Base-by-base conservation (phyloP, 768 basidiomycete genomes). In the Russula dissimulans region DNA sequence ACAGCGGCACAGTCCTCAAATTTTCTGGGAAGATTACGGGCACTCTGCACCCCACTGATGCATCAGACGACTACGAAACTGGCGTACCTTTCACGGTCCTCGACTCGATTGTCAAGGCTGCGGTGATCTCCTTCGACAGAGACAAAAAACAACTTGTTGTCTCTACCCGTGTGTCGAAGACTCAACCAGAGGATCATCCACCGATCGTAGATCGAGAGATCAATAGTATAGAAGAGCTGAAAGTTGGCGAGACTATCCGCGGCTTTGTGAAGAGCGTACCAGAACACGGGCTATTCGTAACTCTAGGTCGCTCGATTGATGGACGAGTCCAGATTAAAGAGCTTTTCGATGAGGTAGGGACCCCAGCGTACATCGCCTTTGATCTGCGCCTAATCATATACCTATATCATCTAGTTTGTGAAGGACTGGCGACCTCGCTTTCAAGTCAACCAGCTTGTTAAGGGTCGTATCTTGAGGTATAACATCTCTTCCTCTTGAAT, bases 361-460 rank as follows among this genome's bases (percentile, higher is more conserved):
- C 22, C 17, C 15, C 5, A 15, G n/a, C 22, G n/a, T 15, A 44
- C 22, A 41, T 54, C 32, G 59, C 17, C 12, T 57, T 31, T 31
- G 54, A 57, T 38, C 15, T 17, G 9, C 9, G 17, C 36, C 54
- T 50, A 38, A 50, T 11, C 34, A 3, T 9, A 9, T 44, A 34
- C 31, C 11, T 9, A 32, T 38, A 8, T 31, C 49, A 31, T 57
- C 62, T 66, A 97, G 91, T 98, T 82, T 72, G 82, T 97, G 67
- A 97, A 97, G 73, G 95, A 97, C 43, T 99, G 95, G 95, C 88
- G 95, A 74, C 76, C 79, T 31, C 81, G 79, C 22, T 97, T 97
- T 71, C 73, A 80, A 62, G 74, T 79, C 43, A 85, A 90, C 66
- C 92, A 97, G 67, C 71, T 97, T 3, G 91, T 97, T 12, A 87